Evolutionary conservation across 2,329 filamentous ascomycete species (phyloP).

Genomic region (Fusarium subtropicale): DNA sequence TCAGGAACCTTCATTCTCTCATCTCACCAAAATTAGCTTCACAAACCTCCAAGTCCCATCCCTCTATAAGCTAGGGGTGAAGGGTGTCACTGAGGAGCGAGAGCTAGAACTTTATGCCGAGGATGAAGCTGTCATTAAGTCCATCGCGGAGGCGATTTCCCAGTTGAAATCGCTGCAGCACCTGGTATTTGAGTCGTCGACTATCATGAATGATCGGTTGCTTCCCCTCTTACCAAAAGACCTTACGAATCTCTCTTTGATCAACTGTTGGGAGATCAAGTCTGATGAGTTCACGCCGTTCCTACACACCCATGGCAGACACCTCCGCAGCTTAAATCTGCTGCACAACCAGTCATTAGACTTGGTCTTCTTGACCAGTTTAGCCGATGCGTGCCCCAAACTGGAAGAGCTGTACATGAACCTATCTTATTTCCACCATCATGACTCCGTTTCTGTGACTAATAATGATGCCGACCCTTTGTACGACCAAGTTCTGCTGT

Average conservation of each 20-base stretch:
- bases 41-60: conserved; percentile 72
- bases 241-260: conserved; percentile 76
- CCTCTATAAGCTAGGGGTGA: conserved; percentile 54
- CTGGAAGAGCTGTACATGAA: conserved; percentile 81
- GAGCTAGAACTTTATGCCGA: conserved; percentile 52
- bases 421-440: conserved; percentile 79
- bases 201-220: conserved; percentile 74
- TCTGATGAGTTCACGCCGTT: conserved; percentile 74
- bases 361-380: conserved; percentile 75
- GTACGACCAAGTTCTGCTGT: conserved; percentile 75
- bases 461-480: conserved; percentile 77
- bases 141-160: conserved; percentile 51
- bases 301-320: conserved; percentile 72
- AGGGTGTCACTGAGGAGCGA: conserved; percentile 47
- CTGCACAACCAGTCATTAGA: conserved; percentile 84
- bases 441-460: conserved; percentile 63
- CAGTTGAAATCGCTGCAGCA: conserved; percentile 72
- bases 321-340: conserved; percentile 75
- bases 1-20: conserved; percentile 64
- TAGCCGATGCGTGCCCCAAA: conserved; percentile 75
- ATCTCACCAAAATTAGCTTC: conserved; percentile 67
- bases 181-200: conserved; percentile 80
- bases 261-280: conserved; percentile 81
- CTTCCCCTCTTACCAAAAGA: conserved; percentile 75
- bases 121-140: conserved; percentile 57